phyloP scores from a whole-genome alignment of 2,329 filamentous ascomycete genomes.

The Fusarium marasasianum region DNA sequence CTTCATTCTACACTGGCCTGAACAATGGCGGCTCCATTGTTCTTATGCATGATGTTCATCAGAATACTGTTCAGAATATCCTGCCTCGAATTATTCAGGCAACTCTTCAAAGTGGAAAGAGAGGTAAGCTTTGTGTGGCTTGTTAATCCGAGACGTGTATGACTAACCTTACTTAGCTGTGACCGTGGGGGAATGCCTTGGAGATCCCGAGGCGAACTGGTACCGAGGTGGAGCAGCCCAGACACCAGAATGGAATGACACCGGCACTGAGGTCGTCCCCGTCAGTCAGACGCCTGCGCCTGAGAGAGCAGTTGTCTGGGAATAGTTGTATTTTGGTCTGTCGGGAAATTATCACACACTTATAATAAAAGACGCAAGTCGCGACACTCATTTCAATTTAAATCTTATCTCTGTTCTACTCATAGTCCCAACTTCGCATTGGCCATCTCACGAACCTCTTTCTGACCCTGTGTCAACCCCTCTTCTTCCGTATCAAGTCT shows the following conservation, averaged over 20 bases:
- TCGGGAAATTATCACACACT: fast-evolving
- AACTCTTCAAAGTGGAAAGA: constrained; percentile 2
- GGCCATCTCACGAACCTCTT: not conserved
- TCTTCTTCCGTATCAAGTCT: not conserved
- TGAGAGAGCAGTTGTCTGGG: not conserved
- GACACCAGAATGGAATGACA: not conserved
- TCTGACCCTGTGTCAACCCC: not conserved
- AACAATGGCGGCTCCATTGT: constrained; percentile 14
- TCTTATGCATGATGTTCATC: constrained; percentile 17
- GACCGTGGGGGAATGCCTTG: constrained; percentile 19
- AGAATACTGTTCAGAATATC: constrained; percentile 14
- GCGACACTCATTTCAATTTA: not conserved
- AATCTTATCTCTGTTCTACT: not conserved
- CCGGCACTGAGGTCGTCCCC: not conserved
- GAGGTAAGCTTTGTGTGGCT: not conserved
- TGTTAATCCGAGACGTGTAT: fast-evolving
- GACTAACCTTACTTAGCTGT: not conserved
- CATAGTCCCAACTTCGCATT: not conserved
- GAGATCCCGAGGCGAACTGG: constrained; percentile 21
- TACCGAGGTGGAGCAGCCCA: not conserved
- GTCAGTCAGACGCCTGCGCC: constrained; percentile 1
- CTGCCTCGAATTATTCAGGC: constrained; percentile 5
- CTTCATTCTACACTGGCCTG: not conserved
- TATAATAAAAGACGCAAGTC: not conserved
- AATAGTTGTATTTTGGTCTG: fast-evolving